Percentiles rank a stretch among this genome's conserved stretches.
These are phyloP conservation scores for Apophysomyces trapeziformis DNA, from an alignment of 371 early-diverging fungal genomes.

Conservation along the genomic window DNA sequence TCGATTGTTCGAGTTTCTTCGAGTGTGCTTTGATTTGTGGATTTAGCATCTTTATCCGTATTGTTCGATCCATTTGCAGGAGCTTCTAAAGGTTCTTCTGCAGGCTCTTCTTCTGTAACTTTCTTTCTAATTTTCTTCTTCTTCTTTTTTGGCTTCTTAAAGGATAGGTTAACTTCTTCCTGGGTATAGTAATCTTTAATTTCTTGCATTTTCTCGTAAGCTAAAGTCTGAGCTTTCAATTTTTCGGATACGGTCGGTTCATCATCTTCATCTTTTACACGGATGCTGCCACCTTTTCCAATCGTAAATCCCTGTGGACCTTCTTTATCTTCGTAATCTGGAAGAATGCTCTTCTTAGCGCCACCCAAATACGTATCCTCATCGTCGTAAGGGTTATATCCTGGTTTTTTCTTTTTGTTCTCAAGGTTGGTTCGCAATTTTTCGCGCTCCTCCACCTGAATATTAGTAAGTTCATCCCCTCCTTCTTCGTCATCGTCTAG, in stretches of 20 bases:
- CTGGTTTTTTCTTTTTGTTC: conserved; percentile 75
- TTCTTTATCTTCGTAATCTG: conserved; percentile 79
- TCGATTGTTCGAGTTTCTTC: conserved; percentile 23
- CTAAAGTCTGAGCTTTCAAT: conserved; percentile 64
- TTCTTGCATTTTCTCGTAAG: conserved; percentile 67
- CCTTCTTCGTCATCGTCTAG: conserved; percentile 72
- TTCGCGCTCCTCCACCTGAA: conserved; percentile 74
- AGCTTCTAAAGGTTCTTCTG: conserved; percentile 25
- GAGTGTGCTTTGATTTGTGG: conserved; percentile 20
- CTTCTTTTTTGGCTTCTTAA: conserved; percentile 79
- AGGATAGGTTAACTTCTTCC: conserved; percentile 78
- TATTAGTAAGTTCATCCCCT: conserved; percentile 75
- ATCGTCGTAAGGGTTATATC: conserved; percentile 82
- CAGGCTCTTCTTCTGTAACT: conserved; percentile 42
- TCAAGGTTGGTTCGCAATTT: conserved; percentile 72
- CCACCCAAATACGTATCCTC: conserved; percentile 64
- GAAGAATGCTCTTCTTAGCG: conserved; percentile 64
- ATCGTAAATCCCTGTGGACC: conserved; percentile 54
- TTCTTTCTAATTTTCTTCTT: conserved; percentile 58
- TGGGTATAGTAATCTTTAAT: conserved; percentile 84
- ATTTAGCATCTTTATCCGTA: conserved; percentile 36
- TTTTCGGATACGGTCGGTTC: conserved; percentile 59
- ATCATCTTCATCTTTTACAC: conserved; percentile 24
- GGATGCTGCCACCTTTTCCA: conserved; percentile 36
- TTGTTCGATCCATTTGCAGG: neutral